These are phyloP conservation scores for Kwoniella pini DNA, from an alignment of 768 basidiomycete genomes.

Conservation along the genomic window DNA sequence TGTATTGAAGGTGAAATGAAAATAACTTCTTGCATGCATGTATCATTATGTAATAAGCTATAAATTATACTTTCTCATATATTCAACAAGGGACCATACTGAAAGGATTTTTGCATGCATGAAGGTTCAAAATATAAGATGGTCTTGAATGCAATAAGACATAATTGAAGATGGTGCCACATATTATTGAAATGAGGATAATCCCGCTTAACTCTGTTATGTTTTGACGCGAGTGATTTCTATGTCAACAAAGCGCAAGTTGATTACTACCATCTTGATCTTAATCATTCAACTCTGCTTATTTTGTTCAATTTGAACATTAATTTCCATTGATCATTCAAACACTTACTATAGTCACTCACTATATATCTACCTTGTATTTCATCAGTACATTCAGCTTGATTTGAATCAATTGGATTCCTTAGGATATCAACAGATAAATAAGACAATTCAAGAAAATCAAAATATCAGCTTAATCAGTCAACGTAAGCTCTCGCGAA, in stretches of 20 bases:
- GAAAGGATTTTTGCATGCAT: slow-evolving; percentile 11
- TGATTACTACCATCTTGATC: background rate
- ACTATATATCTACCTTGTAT: background rate
- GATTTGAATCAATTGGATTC: no score
- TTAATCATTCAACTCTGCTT: background rate
- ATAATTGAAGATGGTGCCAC: no score
- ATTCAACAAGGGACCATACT: background rate
- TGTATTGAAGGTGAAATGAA: background rate
- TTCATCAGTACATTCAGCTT: no score
- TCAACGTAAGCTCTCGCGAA: no score
- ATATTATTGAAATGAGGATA: no score
- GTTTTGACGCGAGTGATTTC: slow-evolving; percentile 19
- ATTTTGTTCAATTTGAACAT: no score
- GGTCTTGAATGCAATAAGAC: no score
- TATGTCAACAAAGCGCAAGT: slow-evolving; percentile 2
- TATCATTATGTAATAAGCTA: slow-evolving; percentile 1
- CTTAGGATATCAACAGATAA: no score
- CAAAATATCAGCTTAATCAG: no score
- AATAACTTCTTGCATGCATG: background rate
- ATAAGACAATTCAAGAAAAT: no score
- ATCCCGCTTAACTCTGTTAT: no score
- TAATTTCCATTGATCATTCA: background rate
- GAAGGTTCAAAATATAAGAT: background rate
- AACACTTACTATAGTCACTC: slow-evolving; percentile 4
- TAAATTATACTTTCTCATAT: background rate